phyloP scores from a whole-genome alignment of 352 stramenopile genomes.

The Halophytophthora batemanensis region DNA sequence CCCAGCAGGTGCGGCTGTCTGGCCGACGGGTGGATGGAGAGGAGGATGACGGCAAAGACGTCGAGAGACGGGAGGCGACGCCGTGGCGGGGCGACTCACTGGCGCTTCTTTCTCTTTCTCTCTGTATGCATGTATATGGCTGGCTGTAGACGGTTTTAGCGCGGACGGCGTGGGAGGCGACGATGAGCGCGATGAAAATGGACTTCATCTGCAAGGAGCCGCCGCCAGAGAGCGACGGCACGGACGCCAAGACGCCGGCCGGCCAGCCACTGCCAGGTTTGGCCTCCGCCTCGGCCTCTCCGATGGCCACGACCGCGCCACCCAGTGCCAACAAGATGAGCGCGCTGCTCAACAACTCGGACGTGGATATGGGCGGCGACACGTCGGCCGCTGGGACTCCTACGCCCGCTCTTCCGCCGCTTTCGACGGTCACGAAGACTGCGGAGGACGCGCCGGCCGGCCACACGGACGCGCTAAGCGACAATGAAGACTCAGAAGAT shows the following conservation, averaged over 20 bases:
- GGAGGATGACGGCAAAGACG: no score
- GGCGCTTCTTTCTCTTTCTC: background rate
- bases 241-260: no score
- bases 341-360: constrained; percentile 36
- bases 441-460: constrained; percentile 4
- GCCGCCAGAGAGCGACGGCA: constrained; percentile 16
- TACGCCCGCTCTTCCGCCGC: constrained; percentile 7
- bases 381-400: background rate
- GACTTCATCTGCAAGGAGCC: constrained; percentile 76
- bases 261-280: background rate
- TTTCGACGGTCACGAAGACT: constrained; percentile 10
- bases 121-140: background rate
- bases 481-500: constrained; percentile 83
- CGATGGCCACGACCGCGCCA: background rate
- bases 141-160: no score
- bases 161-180: background rate
- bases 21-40: no score
- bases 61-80: no score
- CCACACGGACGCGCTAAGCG: constrained; percentile 52
- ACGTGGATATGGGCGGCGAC: constrained; percentile 26
- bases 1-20: no score
- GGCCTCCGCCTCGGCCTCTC: no score
- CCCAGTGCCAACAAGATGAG: constrained; percentile 27
- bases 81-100: no score
- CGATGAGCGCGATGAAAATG: constrained; percentile 82